phyloP scores from a whole-genome alignment of 2,329 filamentous ascomycete genomes.

The Sporothrix phasma region DNA sequence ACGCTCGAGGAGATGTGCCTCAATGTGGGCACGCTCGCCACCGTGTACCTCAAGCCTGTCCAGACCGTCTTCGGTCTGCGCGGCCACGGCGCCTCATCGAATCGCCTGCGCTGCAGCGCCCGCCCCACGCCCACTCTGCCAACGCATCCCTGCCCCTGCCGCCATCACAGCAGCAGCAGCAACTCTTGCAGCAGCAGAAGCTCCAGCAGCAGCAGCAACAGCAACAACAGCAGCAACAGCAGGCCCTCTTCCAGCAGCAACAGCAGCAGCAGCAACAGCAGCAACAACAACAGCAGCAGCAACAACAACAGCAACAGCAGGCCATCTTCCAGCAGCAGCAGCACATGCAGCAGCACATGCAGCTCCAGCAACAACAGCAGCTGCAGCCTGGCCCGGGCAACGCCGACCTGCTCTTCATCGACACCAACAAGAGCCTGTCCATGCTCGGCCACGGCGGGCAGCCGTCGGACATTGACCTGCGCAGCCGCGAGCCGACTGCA shows the following conservation, averaged over 20 bases:
- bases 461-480: conserved; percentile 40
- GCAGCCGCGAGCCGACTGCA: conserved; percentile 24
- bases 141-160: conserved; percentile 21
- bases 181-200: conserved; percentile 7
- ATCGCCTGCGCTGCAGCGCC: conserved; percentile 75
- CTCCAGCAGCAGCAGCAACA: conserved; percentile 10
- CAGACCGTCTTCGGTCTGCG: conserved; percentile 91
- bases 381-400: not conserved
- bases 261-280: conserved; percentile 8
- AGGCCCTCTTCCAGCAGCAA: conserved; percentile 11
- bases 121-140: conserved; percentile 37
- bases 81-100: conserved; percentile 69
- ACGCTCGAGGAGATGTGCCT: conserved; percentile 97
- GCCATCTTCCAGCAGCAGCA: conserved; percentile 11
- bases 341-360: conserved; percentile 10
- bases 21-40: conserved; percentile 89
- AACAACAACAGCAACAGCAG: conserved; percentile 13
- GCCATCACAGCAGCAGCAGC: conserved; percentile 13
- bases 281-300: conserved; percentile 3
- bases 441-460: conserved; percentile 46
- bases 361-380: not conserved
- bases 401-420: conserved; percentile 27
- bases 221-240: conserved; percentile 12
- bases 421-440: conserved; percentile 51
- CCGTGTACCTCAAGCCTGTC: conserved; percentile 94